These are phyloP conservation scores for Ogataea trehaloabstinens DNA, from an alignment of 805 yeast genomes.

Conservation along the genomic window DNA sequence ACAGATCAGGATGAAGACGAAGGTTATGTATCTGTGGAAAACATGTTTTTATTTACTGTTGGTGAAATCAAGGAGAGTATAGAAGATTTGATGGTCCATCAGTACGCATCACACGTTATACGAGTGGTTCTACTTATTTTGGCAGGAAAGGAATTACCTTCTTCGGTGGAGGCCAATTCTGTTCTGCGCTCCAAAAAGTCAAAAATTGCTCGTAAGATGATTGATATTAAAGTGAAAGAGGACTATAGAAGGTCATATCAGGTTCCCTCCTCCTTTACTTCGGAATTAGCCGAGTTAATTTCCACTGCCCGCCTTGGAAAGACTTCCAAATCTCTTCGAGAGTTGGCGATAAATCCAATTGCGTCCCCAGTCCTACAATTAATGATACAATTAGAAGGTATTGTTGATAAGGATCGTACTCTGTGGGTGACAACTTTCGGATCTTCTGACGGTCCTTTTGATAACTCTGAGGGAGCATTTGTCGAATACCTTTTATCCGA, in stretches of 20 bases:
- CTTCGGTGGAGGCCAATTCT: slow-evolving; percentile 65
- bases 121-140: slow-evolving; percentile 68
- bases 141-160: slow-evolving; percentile 77
- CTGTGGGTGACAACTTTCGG: slow-evolving; percentile 66
- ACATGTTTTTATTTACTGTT: slow-evolving; percentile 59
- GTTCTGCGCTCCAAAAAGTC: slow-evolving; percentile 79
- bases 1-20: slow-evolving; percentile 32
- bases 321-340: slow-evolving; percentile 54
- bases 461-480: slow-evolving; percentile 69
- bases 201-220: slow-evolving; percentile 89
- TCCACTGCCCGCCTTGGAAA: slow-evolving; percentile 37
- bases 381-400: slow-evolving; percentile 75
- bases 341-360: slow-evolving; percentile 70
- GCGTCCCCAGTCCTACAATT: slow-evolving; percentile 89
- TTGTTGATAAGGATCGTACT: slow-evolving; percentile 69
- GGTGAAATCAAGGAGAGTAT: slow-evolving; percentile 64
- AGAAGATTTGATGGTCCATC: slow-evolving; percentile 61
- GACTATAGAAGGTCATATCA: slow-evolving; percentile 67
- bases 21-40: slow-evolving; percentile 56
- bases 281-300: slow-evolving; percentile 52
- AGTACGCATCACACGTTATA: slow-evolving; percentile 85
- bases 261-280: slow-evolving; percentile 67
- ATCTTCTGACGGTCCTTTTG: slow-evolving; percentile 46
- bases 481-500: slow-evolving; percentile 82
- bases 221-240: slow-evolving; percentile 76